These are phyloP conservation scores for Sporobolomyces pararoseus DNA, from an alignment of 768 basidiomycete species.

Conservation along the genomic window DNA sequence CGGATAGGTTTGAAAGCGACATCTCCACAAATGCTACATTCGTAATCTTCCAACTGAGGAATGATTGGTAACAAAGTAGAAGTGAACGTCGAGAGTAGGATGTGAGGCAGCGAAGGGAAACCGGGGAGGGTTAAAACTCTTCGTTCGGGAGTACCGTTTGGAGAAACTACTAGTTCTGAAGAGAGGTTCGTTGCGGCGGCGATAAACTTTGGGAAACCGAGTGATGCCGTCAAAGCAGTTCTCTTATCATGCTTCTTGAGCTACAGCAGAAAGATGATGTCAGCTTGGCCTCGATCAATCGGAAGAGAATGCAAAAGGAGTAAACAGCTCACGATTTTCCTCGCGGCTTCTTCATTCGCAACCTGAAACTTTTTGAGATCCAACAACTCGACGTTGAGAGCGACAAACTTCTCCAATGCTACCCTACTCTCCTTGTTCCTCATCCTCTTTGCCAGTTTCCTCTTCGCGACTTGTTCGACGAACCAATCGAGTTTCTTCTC, in stretches of 20 bases:
- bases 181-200: constrained; percentile 26
- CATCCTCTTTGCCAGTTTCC: constrained; percentile 60
- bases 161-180: constrained; percentile 3
- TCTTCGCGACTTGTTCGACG: constrained; percentile 58
- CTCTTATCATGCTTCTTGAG: constrained; percentile 91
- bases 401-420: constrained; percentile 67
- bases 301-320: neutral
- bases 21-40: constrained; percentile 79
- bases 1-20: constrained; percentile 91
- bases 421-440: constrained; percentile 59
- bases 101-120: constrained; percentile 56
- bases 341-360: constrained; percentile 80
- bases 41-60: constrained; percentile 75
- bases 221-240: constrained; percentile 65
- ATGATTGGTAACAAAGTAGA: constrained; percentile 75
- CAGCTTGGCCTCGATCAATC: neutral
- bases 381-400: constrained; percentile 71
- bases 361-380: constrained; percentile 80
- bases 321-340: constrained; percentile 61
- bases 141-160: neutral
- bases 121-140: constrained; percentile 47
- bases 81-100: constrained; percentile 76
- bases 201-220: constrained; percentile 54
- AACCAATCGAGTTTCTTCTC: constrained; percentile 66
- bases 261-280: constrained; percentile 36